These are phyloP conservation scores for Guadua angustifolia DNA, from an alignment of 176 grass and related monocot genomes.

Conservation along the genomic window DNA sequence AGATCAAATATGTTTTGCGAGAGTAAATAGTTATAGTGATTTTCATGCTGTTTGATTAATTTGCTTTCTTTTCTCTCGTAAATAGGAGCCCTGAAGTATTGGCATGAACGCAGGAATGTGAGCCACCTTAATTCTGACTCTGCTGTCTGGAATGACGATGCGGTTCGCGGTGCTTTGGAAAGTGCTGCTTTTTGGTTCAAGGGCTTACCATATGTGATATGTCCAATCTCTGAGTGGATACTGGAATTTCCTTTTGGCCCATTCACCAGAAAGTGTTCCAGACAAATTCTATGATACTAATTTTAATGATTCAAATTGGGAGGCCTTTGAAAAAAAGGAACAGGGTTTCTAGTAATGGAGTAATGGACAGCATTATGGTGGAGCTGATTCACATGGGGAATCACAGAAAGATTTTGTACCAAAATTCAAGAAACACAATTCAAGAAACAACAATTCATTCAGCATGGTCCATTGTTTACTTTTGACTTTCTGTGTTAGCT, in stretches of 20 bases:
- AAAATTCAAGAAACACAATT: no score
- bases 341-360: no score
- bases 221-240: slow-evolving; percentile 74
- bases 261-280: slow-evolving; percentile 71
- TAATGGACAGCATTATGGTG: no score
- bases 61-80: slow-evolving; percentile 13
- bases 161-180: slow-evolving; percentile 58
- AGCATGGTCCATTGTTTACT: no score
- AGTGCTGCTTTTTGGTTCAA: slow-evolving; percentile 73
- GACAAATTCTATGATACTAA: slow-evolving; percentile 61
- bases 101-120: slow-evolving; percentile 81
- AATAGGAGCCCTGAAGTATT: slow-evolving; percentile 82
- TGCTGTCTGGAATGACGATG: slow-evolving; percentile 78
- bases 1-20: not conserved
- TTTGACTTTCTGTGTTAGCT: no score
- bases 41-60: not conserved
- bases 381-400: no score
- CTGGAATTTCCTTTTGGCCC: slow-evolving; percentile 79
- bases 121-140: slow-evolving; percentile 58
- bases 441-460: no score
- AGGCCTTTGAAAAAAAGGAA: no score
- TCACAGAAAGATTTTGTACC: no score
- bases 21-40: not conserved
- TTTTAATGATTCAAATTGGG: slow-evolving; percentile 84
- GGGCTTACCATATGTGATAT: slow-evolving; percentile 79